Base-by-base conservation (phyloP, 768 basidiomycete genomes). In the Mycena floridula region DNA sequence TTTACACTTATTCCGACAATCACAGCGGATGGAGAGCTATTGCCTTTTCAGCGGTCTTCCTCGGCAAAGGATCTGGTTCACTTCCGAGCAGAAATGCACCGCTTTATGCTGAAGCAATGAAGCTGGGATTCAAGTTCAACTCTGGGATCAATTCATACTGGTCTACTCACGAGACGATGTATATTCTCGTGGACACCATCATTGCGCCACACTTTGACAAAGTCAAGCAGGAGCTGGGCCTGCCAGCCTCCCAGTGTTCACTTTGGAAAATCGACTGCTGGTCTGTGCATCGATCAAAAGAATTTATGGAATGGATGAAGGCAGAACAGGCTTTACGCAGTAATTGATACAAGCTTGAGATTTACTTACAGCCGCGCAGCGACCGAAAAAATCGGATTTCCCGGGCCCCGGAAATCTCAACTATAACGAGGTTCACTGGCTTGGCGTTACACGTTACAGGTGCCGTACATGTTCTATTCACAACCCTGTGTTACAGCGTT, bases 231-330 rank as follows among this genome's bases (percentile, higher is more conserved):
- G 7, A 25, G 21, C 5, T 46, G 37, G 4, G 15, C 22, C 6
- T 35, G 28, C 12, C 50, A 50, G 28, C 40, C 54, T 50, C 15
- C 44, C 51, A 59, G 28, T 4, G 47, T 56, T 4, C 53, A 56
- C 18, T 40, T 45, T 2, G 32, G 53, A 18, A 25, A 25, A 54
- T 61, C n/a, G 59, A 61, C 36, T 49, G 53, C 25, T 61, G 59
- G 59, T 58, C 61, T 6, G 63, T 64, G 16, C 65, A 66, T 43
- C 51, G 60, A 12, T 47, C 6, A n/a, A n/a, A n/a, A n/a, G 49
- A 52, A 8, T 56, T 59, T 26, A 46, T 18, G 15, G 21, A 13
- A 9, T 55, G 27, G 39, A 25, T 52, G 1, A 23, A 25, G 6
- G 11, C 7, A 1, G 36, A 43, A 2, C 40, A 48, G n/a, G n/a